Evolutionary conservation across 345 rosid genomes (phyloP).

Genomic region (Trapa bicornis): DNA sequence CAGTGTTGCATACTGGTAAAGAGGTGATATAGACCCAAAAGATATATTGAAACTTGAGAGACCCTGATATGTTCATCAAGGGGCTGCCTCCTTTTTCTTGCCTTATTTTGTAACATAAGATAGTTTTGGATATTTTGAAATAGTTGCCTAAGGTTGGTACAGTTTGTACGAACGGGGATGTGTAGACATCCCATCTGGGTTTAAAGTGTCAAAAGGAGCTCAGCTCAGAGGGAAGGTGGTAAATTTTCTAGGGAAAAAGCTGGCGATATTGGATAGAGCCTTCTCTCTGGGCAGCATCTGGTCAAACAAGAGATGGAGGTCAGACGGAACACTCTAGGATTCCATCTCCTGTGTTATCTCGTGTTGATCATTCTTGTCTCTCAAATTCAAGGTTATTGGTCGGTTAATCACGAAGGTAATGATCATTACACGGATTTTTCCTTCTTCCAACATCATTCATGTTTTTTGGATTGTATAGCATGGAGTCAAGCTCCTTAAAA

Average conservation of each 20-base stretch:
- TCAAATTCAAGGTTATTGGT: conserved; percentile 30
- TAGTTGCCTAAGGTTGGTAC: conserved; percentile 4
- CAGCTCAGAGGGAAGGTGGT: neutral
- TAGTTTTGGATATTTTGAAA: neutral
- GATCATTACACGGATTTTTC: conserved; percentile 2
- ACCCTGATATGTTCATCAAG: conserved; percentile 33
- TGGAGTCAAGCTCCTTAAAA: too few species aligned
- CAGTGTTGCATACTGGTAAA: neutral
- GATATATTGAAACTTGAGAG: conserved; percentile 35
- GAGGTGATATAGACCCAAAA: conserved; percentile 10
- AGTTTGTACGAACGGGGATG: conserved; percentile 2
- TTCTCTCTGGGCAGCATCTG: conserved; percentile 29
- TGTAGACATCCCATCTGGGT: neutral
- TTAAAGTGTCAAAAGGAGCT: neutral
- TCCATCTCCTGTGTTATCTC: conserved; percentile 41
- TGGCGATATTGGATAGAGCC: conserved; percentile 53
- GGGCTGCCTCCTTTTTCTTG: conserved; percentile 11
- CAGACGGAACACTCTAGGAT: conserved; percentile 59
- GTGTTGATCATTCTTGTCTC: conserved; percentile 29
- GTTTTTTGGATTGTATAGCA: too few species aligned
- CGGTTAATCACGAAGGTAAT: conserved; percentile 54
- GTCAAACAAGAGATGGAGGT: conserved; percentile 50
- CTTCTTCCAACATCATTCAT: too few species aligned
- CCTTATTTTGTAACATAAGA: neutral
- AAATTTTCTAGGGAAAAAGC: conserved; percentile 19